Base-by-base conservation (phyloP, 768 basidiomycete genomes). In the Exidia glandulosa region DNA sequence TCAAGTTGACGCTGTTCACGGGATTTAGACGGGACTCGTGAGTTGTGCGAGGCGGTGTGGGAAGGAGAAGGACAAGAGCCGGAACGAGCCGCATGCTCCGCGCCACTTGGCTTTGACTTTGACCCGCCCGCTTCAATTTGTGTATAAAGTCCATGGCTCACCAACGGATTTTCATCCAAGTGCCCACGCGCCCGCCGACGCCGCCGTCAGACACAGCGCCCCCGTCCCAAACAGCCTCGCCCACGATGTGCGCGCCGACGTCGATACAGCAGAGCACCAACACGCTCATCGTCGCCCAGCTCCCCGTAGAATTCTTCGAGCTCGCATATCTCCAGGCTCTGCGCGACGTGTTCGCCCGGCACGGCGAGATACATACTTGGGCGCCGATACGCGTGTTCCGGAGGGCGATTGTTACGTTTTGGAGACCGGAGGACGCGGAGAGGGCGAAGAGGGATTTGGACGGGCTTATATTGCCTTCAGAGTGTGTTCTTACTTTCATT, bases 301-400 rank as follows among this genome's bases (percentile, higher is more conserved):
- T 98, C 0, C 90, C 93, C 3, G 79, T 76, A 33, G 74, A 79
- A 1, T 90, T 94, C 71, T 95, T 97, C 74, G 78, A 85, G 34
- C 84, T 86, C 5, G 66, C 78, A 0, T 79, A 88, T 61, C 77
- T 93, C 27, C 72, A 79, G 12, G 80, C 87, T 19, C 76, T 97
- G 27, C 79, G 75, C 45, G 72, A 77, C 25, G 86, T 94, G 68
- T 97, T 98, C 68, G 76, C 75, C 2, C 67, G 77, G 2, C 94
- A 87, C 65, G 95, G 96, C 19, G 74, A 79, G 29, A 83, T 99
- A n/a, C 85, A 88, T 66, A 81, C 86, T 65, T 99, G 94, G 94
- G 90, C 88, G 1, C 92, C 93, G 3, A 72, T 98, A 4, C 82
- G 80, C 23, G 85, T 83, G 5, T 92, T 97, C 66, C 81, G 83